Conservation (phyloP, 78 protist species). For the Polysphondylium violaceum region DNA sequence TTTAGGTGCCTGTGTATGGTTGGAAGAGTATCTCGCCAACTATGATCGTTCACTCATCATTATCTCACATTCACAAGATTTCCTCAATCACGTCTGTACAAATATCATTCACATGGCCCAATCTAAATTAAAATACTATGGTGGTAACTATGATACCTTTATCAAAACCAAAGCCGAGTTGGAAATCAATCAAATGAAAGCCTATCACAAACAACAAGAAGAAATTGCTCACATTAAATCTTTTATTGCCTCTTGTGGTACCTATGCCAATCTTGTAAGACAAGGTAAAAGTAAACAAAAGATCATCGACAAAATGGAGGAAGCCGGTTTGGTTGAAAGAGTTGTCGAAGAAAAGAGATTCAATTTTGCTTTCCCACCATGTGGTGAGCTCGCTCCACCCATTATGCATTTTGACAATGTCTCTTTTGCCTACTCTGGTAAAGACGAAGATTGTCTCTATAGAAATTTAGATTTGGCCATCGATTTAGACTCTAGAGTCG, state of each 20-base stretch:
- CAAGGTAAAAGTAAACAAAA: conserved; percentile 77
- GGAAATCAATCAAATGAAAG: conserved; percentile 87
- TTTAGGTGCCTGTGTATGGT: conserved; percentile 93
- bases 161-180: conserved; percentile 86
- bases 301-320: conserved; percentile 90
- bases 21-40: conserved; percentile 89
- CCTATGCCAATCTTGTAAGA: conserved; percentile 85
- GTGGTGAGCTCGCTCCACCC: conserved; percentile 92
- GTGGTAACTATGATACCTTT: conserved; percentile 89
- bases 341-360: conserved; percentile 77
- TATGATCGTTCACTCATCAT: conserved; percentile 87
- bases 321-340: conserved; percentile 90
- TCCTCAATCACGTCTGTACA: conserved; percentile 93
- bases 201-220: conserved; percentile 93
- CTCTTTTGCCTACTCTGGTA: conserved; percentile 92
- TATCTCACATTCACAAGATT: conserved; percentile 93
- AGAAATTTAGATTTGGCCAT: conserved; percentile 90
- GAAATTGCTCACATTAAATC: conserved; percentile 94
- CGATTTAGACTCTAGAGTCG: conserved; percentile 91
- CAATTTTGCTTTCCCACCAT: conserved; percentile 88
- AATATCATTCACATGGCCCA: conserved; percentile 89
- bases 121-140: conserved; percentile 82
- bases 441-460: conserved; percentile 86
- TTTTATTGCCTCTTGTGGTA: conserved; percentile 87
- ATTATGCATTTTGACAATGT: conserved; percentile 88